Evolutionary conservation across 2,329 filamentous ascomycete genomes (phyloP).

Genomic region (Sporothrix humicola): DNA sequence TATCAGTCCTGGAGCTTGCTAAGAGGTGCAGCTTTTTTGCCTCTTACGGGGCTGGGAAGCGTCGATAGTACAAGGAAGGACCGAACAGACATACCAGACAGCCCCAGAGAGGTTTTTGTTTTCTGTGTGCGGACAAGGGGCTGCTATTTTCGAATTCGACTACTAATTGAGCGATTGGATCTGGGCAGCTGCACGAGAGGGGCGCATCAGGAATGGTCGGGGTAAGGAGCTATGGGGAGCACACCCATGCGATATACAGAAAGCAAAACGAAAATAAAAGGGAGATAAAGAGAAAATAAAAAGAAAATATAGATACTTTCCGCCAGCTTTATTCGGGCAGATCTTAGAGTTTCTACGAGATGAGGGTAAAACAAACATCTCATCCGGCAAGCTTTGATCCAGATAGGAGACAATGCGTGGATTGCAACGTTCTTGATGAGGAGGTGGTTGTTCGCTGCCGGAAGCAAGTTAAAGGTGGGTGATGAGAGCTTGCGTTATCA

Average conservation of each 20-base stretch:
- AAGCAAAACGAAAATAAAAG: neutral
- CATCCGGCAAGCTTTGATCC: conserved; percentile 1
- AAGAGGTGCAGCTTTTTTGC: conserved; percentile 23
- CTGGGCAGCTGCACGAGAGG: conserved; percentile 21
- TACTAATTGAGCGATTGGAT: conserved; percentile 32
- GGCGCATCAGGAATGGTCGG: conserved; percentile 15
- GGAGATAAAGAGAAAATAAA: too few species aligned
- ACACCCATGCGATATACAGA: neutral
- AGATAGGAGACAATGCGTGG: conserved; percentile 3
- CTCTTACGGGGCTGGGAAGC: conserved; percentile 8
- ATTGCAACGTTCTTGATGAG: neutral
- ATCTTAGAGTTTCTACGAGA: neutral
- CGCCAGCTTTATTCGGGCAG: conserved; percentile 11
- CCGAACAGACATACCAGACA: neutral
- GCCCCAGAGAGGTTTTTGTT: neutral
- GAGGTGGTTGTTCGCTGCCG: neutral
- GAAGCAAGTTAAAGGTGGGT: too few species aligned
- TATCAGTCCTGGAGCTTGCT: conserved; percentile 25
- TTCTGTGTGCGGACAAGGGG: neutral
- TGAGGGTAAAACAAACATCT: neutral
- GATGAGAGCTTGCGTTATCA: conserved; percentile 20
- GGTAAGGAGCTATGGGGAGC: conserved; percentile 3
- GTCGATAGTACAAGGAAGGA: conserved; percentile 10
- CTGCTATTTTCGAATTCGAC: conserved; percentile 27
- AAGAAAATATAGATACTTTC: neutral